Evolutionary conservation across 1,284 basidiomycete genomes (phyloP).

Genomic region (Austropuccinia psidii): DNA sequence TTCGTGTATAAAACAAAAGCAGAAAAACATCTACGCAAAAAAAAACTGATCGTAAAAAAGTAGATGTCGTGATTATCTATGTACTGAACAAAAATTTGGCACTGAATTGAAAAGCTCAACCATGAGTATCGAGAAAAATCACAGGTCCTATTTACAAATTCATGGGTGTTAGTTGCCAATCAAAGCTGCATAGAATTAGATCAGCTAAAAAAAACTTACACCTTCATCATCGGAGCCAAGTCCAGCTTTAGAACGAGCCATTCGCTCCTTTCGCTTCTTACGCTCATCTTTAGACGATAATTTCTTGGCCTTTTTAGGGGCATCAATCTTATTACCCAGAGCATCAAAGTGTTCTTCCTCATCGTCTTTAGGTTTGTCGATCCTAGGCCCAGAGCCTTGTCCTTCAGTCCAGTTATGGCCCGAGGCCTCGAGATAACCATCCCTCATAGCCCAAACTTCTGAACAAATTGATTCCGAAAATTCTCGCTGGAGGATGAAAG

Average conservation of each 20-base stretch:
- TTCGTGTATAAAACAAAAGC: no score
- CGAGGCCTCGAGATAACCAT: constrained; percentile 82
- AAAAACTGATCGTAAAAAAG: no score
- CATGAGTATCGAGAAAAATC: no score
- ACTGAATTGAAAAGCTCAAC: no score
- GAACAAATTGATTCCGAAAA: constrained; percentile 88
- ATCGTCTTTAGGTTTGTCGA: constrained; percentile 78
- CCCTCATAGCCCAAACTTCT: constrained; percentile 84
- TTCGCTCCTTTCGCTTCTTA: constrained; percentile 90
- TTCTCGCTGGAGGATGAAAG: constrained; percentile 56
- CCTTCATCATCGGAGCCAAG: constrained; percentile 34
- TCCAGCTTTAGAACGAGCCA: constrained; percentile 50
- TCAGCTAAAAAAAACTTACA: constrained; percentile 10
- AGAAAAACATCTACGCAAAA: no score
- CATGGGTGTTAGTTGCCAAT: no score
- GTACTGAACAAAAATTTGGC: no score
- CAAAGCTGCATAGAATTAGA: no score
- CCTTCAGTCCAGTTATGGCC: constrained; percentile 97
- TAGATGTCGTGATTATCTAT: no score
- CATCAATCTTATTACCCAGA: constrained; percentile 88
- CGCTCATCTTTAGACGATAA: constrained; percentile 62
- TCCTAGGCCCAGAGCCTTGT: constrained; percentile 77
- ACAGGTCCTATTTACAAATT: no score
- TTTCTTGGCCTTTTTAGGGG: constrained; percentile 73
- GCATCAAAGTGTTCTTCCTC: constrained; percentile 86